Evolutionary conservation across 2,329 filamentous ascomycete genomes (phyloP).

Genomic region (Neoascochyta sp.): DNA sequence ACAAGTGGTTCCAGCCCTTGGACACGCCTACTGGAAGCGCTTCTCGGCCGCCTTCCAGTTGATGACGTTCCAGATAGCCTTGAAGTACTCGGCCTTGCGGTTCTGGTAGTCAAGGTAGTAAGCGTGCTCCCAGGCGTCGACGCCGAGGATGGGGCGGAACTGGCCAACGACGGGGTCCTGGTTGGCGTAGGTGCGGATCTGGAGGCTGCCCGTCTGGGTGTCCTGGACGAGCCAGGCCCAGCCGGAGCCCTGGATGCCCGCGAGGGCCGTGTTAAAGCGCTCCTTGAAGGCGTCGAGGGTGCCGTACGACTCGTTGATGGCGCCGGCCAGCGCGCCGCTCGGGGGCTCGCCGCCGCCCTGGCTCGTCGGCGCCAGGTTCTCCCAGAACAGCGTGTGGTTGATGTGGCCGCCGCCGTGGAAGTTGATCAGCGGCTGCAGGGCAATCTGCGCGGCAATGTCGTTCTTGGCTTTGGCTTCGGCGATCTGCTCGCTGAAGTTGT

Average conservation of each 20-base stretch:
- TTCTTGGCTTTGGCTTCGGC: slow-evolving; percentile 53
- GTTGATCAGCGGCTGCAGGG: slow-evolving; percentile 58
- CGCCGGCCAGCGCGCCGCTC: slow-evolving; percentile 53
- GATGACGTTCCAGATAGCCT: slow-evolving; percentile 87
- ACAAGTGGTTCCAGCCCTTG: too few relatives aligned
- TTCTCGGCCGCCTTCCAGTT: slow-evolving; percentile 91
- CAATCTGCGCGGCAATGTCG: slow-evolving; percentile 54
- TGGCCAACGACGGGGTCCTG: slow-evolving; percentile 86
- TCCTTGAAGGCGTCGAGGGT: slow-evolving; percentile 58
- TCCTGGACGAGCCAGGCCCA: slow-evolving; percentile 64
- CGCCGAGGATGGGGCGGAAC: slow-evolving; percentile 76
- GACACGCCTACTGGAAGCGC: slow-evolving; percentile 57
- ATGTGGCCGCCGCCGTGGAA: slow-evolving; percentile 66
- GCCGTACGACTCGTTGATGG: slow-evolving; percentile 59
- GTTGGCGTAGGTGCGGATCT: slow-evolving; percentile 72
- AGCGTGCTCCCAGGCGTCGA: slow-evolving; percentile 95
- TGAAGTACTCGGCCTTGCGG: slow-evolving; percentile 94
- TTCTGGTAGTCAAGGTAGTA: slow-evolving; percentile 97
- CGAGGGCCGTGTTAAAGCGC: slow-evolving; percentile 61
- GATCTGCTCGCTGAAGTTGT: slow-evolving; percentile 71
- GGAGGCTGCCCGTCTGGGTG: slow-evolving; percentile 57
- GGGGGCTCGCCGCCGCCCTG: slow-evolving; percentile 65
- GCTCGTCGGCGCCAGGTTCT: slow-evolving; percentile 64
- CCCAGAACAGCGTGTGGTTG: slow-evolving; percentile 67
- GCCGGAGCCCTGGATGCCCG: slow-evolving; percentile 62